These are phyloP conservation scores for Cordia subcordata DNA, from an alignment of 257 asterid species.

Conservation along the genomic window DNA sequence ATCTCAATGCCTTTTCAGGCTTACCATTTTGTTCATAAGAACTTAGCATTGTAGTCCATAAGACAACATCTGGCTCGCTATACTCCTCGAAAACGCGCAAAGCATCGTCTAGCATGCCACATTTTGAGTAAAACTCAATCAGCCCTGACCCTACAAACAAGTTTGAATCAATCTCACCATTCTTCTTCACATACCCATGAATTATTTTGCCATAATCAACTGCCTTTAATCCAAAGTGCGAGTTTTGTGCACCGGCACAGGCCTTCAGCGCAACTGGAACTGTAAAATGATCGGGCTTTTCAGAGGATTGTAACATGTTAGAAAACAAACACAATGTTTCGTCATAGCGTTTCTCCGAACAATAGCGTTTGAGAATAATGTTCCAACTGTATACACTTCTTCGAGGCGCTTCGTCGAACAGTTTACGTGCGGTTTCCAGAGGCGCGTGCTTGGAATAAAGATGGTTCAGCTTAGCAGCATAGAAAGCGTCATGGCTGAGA, in stretches of 20 bases:
- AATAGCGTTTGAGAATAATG: slow-evolving; percentile 34
- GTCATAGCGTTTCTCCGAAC: slow-evolving; percentile 30
- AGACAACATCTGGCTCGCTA: slow-evolving; percentile 54
- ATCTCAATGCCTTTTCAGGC: slow-evolving; percentile 37
- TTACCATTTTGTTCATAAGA: slow-evolving; percentile 54
- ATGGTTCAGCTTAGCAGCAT: slow-evolving; percentile 30
- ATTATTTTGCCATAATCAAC: slow-evolving; percentile 38
- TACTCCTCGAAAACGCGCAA: slow-evolving; percentile 53
- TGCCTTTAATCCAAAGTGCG: background rate
- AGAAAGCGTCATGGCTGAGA: slow-evolving; percentile 13
- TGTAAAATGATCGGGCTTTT: slow-evolving; percentile 42
- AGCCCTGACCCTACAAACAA: slow-evolving; percentile 67
- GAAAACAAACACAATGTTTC: slow-evolving; percentile 41
- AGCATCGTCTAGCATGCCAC: slow-evolving; percentile 57
- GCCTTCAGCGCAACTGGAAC: slow-evolving; percentile 50
- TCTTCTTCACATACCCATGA: slow-evolving; percentile 60
- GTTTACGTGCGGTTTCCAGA: slow-evolving; percentile 27
- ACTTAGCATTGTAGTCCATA: slow-evolving; percentile 61
- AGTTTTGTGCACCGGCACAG: slow-evolving; percentile 28
- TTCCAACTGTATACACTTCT: slow-evolving; percentile 34
- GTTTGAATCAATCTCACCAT: slow-evolving; percentile 21
- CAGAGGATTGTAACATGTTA: slow-evolving; percentile 19
- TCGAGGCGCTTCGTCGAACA: slow-evolving; percentile 71
- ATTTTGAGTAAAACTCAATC: slow-evolving; percentile 58
- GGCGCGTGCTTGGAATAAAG: slow-evolving; percentile 16